Evolutionary conservation across 148 eudicot genomes (phyloP).

Genomic region (Chenopodium suecicum): DNA sequence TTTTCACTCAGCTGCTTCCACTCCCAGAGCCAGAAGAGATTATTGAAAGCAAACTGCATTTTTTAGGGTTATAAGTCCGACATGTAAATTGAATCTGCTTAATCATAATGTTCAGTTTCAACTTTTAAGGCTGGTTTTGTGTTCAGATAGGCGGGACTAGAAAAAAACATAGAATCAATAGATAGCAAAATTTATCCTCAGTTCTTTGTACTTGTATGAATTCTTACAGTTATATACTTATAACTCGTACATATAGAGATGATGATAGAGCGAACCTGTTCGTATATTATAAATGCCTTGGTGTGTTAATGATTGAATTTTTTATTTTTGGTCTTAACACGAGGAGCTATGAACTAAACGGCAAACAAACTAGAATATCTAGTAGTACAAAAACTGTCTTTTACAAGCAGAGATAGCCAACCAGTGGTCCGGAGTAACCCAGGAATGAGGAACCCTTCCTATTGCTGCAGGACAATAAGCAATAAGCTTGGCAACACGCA

Average conservation of each 20-base stretch:
- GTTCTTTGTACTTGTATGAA: conserved; percentile 1
- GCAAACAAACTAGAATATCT: no score
- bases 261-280: background rate
- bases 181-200: background rate
- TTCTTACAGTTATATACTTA: background rate
- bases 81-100: background rate
- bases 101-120: background rate
- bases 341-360: no score
- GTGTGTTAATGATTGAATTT: no score
- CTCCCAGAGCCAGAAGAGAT: conserved; percentile 7
- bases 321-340: no score
- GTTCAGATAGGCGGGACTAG: background rate
- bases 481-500: no score
- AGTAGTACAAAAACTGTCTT: no score
- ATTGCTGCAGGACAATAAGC: no score
- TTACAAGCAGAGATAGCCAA: no score
- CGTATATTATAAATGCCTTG: background rate
- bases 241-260: background rate
- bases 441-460: no score
- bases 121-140: background rate
- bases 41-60: background rate
- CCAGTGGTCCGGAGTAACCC: no score
- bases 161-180: background rate
- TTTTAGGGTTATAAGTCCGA: background rate
- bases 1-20: conserved; percentile 20